These are phyloP conservation scores for Neopestalotiopsis sp. DNA, from an alignment of 2,329 filamentous ascomycete species.

Conservation along the genomic window DNA sequence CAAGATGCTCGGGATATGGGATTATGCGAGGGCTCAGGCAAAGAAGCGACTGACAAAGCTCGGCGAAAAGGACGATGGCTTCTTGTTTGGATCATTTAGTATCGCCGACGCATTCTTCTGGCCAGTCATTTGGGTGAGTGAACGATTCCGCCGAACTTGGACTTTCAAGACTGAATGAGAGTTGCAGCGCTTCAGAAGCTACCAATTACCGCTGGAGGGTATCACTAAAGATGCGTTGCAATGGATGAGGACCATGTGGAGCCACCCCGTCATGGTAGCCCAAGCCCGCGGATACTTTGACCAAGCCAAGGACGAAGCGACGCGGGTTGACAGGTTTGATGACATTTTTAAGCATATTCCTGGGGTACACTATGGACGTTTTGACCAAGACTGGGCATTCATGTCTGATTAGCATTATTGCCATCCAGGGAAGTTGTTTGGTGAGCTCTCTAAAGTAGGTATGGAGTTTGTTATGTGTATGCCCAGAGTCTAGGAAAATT, in stretches of 20 bases:
- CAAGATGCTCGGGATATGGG: conserved; percentile 31
- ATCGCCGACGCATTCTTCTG: conserved; percentile 38
- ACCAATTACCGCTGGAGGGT: conserved; percentile 31
- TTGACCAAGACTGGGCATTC: conserved; percentile 29
- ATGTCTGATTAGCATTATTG: neutral
- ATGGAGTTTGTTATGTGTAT: too few species aligned
- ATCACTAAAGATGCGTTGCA: conserved; percentile 29
- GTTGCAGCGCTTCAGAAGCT: conserved; percentile 32
- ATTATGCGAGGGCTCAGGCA: conserved; percentile 23
- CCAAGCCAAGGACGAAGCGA: conserved; percentile 30
- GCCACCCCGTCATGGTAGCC: conserved; percentile 27
- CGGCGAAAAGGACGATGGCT: conserved; percentile 31
- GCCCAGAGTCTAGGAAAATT: neutral
- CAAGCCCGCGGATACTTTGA: conserved; percentile 30
- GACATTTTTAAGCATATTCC: conserved; percentile 28
- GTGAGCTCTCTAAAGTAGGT: too few species aligned
- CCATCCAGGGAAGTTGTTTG: too few species aligned
- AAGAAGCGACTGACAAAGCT: conserved; percentile 24
- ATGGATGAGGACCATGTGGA: conserved; percentile 38
- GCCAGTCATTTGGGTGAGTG: conserved; percentile 35
- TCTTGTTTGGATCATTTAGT: conserved; percentile 33
- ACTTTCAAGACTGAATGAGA: neutral
- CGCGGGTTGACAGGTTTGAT: conserved; percentile 28
- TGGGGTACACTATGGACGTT: conserved; percentile 27
- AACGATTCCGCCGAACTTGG: neutral